These are phyloP conservation scores for Metarhizium rileyi DNA, from an alignment of 2,329 filamentous ascomycete genomes.

Conservation along the genomic window DNA sequence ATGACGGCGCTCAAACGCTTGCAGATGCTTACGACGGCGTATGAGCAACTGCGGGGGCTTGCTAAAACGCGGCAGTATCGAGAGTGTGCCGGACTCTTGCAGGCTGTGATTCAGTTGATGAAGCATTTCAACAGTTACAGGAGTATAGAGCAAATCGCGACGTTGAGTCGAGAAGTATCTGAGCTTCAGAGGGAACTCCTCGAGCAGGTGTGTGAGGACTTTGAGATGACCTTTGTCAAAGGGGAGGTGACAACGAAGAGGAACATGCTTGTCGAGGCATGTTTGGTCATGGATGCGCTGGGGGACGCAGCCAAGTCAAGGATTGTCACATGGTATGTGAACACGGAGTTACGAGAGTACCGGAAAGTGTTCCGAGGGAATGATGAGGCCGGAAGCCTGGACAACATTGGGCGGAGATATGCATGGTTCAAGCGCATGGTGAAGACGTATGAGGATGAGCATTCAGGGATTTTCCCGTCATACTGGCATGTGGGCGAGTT, in stretches of 20 bases:
- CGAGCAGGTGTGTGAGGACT: constrained; percentile 98
- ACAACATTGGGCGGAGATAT: constrained; percentile 92
- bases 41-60: constrained; percentile 81
- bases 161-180: constrained; percentile 81
- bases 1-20: constrained; percentile 97
- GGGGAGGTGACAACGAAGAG: constrained; percentile 65
- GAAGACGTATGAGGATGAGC: constrained; percentile 91
- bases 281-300: constrained; percentile 87
- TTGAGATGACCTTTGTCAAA: constrained; percentile 89
- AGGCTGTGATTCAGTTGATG: constrained; percentile 96
- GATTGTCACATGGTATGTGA: constrained; percentile 93
- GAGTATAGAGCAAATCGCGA: constrained; percentile 95
- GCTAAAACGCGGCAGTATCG: constrained; percentile 83
- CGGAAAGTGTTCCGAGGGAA: constrained; percentile 91
- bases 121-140: constrained; percentile 97
- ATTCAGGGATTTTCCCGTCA: constrained; percentile 75
- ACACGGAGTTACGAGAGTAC: constrained; percentile 92
- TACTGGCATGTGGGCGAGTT: constrained; percentile 87
- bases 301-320: constrained; percentile 77
- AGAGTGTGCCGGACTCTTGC: constrained; percentile 86
- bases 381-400: constrained; percentile 89
- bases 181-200: constrained; percentile 87
- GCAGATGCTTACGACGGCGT: constrained; percentile 98
- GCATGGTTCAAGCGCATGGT: constrained; percentile 95
- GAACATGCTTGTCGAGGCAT: constrained; percentile 72